Percentiles rank a stretch among this genome's conserved stretches.
phyloP scores from a whole-genome alignment of 192 early-diverging fungal species.

The Pilaira anomala region DNA sequence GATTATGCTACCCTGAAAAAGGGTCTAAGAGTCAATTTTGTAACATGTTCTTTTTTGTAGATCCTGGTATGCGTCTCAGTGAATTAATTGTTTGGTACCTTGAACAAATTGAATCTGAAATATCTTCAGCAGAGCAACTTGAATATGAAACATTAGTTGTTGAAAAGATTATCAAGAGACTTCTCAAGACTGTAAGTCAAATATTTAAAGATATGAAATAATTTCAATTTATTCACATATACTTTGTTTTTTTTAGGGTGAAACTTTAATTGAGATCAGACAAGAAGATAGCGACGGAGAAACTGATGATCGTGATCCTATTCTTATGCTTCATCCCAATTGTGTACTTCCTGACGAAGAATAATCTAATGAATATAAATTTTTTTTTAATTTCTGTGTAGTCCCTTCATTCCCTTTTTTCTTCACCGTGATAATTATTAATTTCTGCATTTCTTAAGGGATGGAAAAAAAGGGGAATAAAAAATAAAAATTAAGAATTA shows the following conservation, averaged over 20 bases:
- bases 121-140: slow-evolving; percentile 63
- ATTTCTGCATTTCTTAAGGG: no score
- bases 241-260: slow-evolving; percentile 2
- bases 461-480: no score
- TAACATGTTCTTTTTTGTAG: neutral
- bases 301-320: slow-evolving; percentile 15
- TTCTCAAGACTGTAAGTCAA: slow-evolving; percentile 63
- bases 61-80: slow-evolving; percentile 47
- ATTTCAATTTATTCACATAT: no score
- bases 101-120: slow-evolving; percentile 57
- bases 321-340: slow-evolving; percentile 34
- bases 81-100: slow-evolving; percentile 73
- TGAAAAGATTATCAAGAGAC: slow-evolving; percentile 62
- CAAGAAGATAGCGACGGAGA: slow-evolving; percentile 12
- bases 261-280: slow-evolving; percentile 29
- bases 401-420: neutral
- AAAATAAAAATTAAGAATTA: no score
- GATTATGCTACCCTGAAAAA: neutral
- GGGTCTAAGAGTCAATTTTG: neutral
- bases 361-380: no score
- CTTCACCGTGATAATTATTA: neutral
- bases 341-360: slow-evolving; percentile 19
- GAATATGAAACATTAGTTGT: slow-evolving; percentile 56
- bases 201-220: no score
- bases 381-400: no score